Conservation (phyloP, 2,329 filamentous ascomycete genomes). For the Beauveria rudraprayagi region DNA sequence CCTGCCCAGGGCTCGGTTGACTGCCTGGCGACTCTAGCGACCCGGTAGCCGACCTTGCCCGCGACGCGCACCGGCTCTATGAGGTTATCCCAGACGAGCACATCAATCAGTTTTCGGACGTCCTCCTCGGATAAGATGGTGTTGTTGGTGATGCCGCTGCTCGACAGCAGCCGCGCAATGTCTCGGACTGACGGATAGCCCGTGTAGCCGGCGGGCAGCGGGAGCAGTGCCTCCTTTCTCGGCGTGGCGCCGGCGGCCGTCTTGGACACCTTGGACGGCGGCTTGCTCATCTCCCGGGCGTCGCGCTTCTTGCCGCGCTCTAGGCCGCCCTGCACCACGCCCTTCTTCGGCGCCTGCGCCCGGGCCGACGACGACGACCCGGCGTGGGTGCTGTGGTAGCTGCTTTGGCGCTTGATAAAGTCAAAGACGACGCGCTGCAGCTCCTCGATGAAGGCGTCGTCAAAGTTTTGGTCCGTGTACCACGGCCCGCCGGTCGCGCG, state of each 20-base stretch:
- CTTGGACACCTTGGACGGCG: conserved; percentile 23
- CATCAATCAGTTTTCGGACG: conserved; percentile 77
- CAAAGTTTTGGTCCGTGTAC: conserved; percentile 86
- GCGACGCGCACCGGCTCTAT: conserved; percentile 57
- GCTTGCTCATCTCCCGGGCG: conserved; percentile 31
- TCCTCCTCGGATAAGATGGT: conserved; percentile 64
- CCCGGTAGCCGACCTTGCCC: conserved; percentile 44
- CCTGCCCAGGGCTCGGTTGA: conserved; percentile 33
- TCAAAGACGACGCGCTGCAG: conserved; percentile 67
- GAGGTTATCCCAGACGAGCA: conserved; percentile 81
- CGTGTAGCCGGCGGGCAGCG: conserved; percentile 58
- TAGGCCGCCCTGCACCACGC: conserved; percentile 41
- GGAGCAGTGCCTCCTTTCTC: conserved; percentile 36
- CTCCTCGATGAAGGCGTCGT: conserved; percentile 77
- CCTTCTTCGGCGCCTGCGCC: conserved; percentile 47
- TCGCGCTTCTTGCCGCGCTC: conserved; percentile 43
- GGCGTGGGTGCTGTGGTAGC: conserved; percentile 46
- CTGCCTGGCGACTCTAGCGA: conserved; percentile 41
- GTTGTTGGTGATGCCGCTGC: conserved; percentile 62
- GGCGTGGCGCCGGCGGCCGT: conserved; percentile 15
- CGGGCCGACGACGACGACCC: conserved; percentile 22
- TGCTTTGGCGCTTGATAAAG: conserved; percentile 64
- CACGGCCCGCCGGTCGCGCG: conserved; percentile 89
- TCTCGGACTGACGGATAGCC: conserved; percentile 74
- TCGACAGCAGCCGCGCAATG: conserved; percentile 67